A percentile compares a stretch with the other conserved stretches of the same genome.
These are phyloP conservation scores for Yamadazyma sp. DNA, from an alignment of 1,139 yeast species.

Conservation along the genomic window DNA sequence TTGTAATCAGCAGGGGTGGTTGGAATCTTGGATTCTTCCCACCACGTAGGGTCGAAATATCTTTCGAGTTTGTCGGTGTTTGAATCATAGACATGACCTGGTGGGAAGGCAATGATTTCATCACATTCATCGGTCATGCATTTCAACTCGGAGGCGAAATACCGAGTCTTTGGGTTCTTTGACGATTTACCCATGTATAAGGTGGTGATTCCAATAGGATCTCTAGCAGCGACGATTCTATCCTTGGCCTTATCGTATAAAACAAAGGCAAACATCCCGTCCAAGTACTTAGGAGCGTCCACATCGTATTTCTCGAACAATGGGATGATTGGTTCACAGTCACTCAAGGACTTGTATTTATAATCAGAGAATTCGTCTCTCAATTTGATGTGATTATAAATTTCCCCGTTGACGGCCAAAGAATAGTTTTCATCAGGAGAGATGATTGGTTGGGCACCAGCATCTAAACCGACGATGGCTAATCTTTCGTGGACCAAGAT, in stretches of 20 bases:
- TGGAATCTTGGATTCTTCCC: constrained; percentile 79
- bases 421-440: constrained; percentile 72
- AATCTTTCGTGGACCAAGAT: constrained; percentile 91
- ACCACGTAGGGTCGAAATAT: constrained; percentile 92
- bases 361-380: constrained; percentile 75
- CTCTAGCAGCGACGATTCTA: constrained; percentile 94
- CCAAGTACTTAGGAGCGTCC: constrained; percentile 90
- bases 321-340: constrained; percentile 97
- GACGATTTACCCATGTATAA: constrained; percentile 90
- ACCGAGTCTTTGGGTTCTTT: constrained; percentile 69
- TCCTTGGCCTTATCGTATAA: constrained; percentile 81
- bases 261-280: constrained; percentile 98
- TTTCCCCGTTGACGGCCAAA: constrained; percentile 94
- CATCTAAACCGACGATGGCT: constrained; percentile 91
- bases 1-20: constrained; percentile 70
- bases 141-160: constrained; percentile 92
- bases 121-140: constrained; percentile 95
- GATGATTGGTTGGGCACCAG: constrained; percentile 97
- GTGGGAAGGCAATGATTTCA: constrained; percentile 90
- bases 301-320: constrained; percentile 79
- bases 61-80: constrained; percentile 80
- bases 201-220: constrained; percentile 96
- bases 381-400: constrained; percentile 90
- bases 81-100: constrained; percentile 96
- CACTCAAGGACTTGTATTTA: constrained; percentile 81